Conservation (phyloP, 768 basidiomycete genomes). For the Hirschioporus abietinus region DNA sequence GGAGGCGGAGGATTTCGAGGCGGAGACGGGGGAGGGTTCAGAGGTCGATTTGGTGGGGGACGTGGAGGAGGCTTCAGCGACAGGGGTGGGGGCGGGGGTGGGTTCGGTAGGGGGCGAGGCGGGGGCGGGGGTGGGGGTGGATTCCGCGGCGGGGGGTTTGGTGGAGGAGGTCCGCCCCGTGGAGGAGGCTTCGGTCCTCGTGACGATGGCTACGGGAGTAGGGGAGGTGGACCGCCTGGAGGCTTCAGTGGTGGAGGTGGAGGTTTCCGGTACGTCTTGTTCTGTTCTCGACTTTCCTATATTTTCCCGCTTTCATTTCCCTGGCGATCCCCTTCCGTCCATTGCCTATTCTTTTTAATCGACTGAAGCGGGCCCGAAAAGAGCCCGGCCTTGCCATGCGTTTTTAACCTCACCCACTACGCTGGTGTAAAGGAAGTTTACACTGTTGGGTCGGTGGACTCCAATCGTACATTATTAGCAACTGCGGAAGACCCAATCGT, state of each 20-base stretch:
- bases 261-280: conserved; percentile 20
- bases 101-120: conserved; percentile 13
- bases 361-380: too few species aligned
- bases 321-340: too few species aligned
- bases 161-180: conserved; percentile 23
- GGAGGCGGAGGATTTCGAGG: conserved; percentile 36
- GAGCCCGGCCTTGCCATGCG: too few species aligned
- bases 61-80: conserved; percentile 27
- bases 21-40: conserved; percentile 28
- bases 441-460: too few species aligned
- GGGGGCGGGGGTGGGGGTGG: conserved; percentile 27
- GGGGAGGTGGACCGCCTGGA: conserved; percentile 21
- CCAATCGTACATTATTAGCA: background rate
- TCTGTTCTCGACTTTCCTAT: background rate
- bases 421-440: too few species aligned
- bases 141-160: conserved; percentile 33
- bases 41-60: conserved; percentile 25
- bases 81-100: conserved; percentile 28
- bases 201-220: conserved; percentile 18
- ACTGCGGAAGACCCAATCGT: background rate
- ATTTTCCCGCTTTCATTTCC: background rate
- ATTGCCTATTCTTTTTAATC: conserved; percentile 6
- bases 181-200: conserved; percentile 15
- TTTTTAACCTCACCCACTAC: too few species aligned
- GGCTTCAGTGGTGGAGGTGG: conserved; percentile 26